Evolutionary conservation across 768 basidiomycete genomes (phyloP).

Genomic region (Hypholoma fasciculare): DNA sequence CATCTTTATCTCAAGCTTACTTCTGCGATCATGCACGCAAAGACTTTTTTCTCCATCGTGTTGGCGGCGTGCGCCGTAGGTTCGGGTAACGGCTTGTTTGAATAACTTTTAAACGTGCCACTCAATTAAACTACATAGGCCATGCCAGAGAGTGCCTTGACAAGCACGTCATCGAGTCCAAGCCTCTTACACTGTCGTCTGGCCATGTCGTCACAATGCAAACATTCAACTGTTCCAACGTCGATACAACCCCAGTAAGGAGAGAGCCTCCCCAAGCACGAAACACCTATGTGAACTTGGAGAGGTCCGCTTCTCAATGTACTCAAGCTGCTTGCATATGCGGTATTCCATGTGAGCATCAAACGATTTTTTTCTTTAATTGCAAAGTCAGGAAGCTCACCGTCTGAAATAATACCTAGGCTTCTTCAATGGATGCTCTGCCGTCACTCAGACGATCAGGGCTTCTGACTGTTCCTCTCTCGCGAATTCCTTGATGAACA

Average conservation of each 20-base stretch:
- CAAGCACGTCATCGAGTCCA: slow-evolving; percentile 8
- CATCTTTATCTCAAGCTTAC: no score
- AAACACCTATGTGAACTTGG: not conserved
- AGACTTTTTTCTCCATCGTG: no score
- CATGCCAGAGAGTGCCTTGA: slow-evolving; percentile 6
- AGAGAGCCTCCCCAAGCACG: not conserved
- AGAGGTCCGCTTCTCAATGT: slow-evolving; percentile 5
- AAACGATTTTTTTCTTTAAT: not conserved
- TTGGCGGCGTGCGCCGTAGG: no score
- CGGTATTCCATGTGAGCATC: slow-evolving; percentile 8
- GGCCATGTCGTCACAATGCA: slow-evolving; percentile 10
- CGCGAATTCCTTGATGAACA: slow-evolving; percentile 5
- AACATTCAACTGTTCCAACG: slow-evolving; percentile 9
- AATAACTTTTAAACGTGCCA: no score
- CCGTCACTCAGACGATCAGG: slow-evolving; percentile 7
- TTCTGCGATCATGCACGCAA: no score
- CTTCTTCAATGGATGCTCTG: slow-evolving; percentile 3
- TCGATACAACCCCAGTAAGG: not conserved
- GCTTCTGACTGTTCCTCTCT: slow-evolving; percentile 6
- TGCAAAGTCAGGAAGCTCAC: not conserved
- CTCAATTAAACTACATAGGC: not conserved
- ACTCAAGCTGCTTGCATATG: slow-evolving; percentile 9
- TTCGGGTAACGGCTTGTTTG: no score
- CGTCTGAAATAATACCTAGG: not conserved
- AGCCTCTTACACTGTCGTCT: slow-evolving; percentile 1